These are phyloP conservation scores for Thelephora ganbajun DNA, from an alignment of 768 basidiomycete species.

Conservation along the genomic window DNA sequence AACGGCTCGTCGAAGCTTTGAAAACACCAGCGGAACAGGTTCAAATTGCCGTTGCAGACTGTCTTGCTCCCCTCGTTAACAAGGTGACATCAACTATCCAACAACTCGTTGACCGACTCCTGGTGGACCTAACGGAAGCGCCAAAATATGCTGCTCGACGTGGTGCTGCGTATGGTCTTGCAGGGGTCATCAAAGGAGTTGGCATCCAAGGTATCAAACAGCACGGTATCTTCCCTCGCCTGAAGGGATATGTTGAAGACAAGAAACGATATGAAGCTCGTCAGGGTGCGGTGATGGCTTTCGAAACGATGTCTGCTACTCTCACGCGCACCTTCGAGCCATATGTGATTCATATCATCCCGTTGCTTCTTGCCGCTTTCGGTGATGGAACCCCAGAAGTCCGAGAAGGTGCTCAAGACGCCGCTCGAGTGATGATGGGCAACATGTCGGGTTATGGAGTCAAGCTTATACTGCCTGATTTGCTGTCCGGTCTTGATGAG, in stretches of 20 bases:
- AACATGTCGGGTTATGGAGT: conserved; percentile 91
- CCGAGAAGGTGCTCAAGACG: conserved; percentile 85
- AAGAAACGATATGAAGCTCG: conserved; percentile 79
- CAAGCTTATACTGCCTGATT: conserved; percentile 83
- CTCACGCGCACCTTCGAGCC: conserved; percentile 90
- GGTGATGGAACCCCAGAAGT: conserved; percentile 83
- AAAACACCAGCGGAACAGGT: conserved; percentile 94
- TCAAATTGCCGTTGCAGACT: conserved; percentile 92
- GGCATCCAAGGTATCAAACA: conserved; percentile 81
- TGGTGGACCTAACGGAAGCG: conserved; percentile 63
- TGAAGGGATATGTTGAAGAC: conserved; percentile 70
- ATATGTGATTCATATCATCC: conserved; percentile 74
- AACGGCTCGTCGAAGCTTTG: conserved; percentile 76
- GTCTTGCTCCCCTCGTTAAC: conserved; percentile 75
- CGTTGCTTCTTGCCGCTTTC: conserved; percentile 69
- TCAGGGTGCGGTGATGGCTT: conserved; percentile 90
- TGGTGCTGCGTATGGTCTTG: conserved; percentile 94
- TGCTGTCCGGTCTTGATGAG: conserved; percentile 86
- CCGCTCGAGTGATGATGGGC: conserved; percentile 88
- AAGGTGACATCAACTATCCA: conserved; percentile 47
- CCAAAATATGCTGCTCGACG: conserved; percentile 86
- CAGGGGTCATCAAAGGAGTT: conserved; percentile 84
- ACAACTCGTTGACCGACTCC: conserved; percentile 58
- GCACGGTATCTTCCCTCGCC: conserved; percentile 58
- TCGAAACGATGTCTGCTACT: conserved; percentile 79